Conservation (phyloP, 2,329 filamentous ascomycete species). For the Ascochyta rabiei region DNA sequence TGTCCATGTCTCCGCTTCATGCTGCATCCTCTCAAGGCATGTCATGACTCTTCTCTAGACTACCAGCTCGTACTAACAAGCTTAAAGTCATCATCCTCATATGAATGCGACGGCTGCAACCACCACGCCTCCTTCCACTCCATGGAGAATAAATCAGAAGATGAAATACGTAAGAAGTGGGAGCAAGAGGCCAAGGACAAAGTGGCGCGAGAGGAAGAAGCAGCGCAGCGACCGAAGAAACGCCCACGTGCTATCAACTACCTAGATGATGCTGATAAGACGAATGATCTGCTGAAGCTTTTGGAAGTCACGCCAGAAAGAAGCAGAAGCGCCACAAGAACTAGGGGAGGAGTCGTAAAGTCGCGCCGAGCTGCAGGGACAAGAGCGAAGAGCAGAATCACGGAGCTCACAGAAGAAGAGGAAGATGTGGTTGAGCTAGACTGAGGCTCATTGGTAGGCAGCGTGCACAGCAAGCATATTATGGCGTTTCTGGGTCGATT, state of each 20-base stretch:
- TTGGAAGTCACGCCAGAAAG: background rate
- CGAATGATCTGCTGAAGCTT: background rate
- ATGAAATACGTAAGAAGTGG: slow-evolving; percentile 56
- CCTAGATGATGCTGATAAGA: background rate
- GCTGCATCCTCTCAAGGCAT: slow-evolving; percentile 62
- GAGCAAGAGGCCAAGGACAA: slow-evolving; percentile 46
- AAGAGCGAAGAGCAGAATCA: slow-evolving; percentile 25
- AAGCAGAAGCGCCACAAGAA: background rate
- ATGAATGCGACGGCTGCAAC: slow-evolving; percentile 62
- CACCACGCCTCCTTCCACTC: slow-evolving; percentile 63
- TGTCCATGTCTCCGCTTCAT: slow-evolving; percentile 63
- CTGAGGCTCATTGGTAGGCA: slow-evolving; percentile 16
- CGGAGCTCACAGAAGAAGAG: slow-evolving; percentile 28
- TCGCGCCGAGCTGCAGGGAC: slow-evolving; percentile 7
- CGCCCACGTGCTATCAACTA: slow-evolving; percentile 37
- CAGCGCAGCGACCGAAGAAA: slow-evolving; percentile 32
- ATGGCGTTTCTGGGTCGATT: background rate
- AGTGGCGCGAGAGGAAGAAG: slow-evolving; percentile 21
- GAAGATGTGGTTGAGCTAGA: slow-evolving; percentile 37
- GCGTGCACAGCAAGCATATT: background rate
- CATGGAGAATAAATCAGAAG: slow-evolving; percentile 58
- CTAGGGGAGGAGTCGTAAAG: slow-evolving; percentile 13
- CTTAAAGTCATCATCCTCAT: slow-evolving; percentile 54
- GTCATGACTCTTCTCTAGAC: background rate
- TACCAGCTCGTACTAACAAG: background rate